A percentile compares a stretch with the other conserved stretches of the same genome.
Conservation (phyloP, 352 stramenopile species). For the Pythium diclinum region DNA sequence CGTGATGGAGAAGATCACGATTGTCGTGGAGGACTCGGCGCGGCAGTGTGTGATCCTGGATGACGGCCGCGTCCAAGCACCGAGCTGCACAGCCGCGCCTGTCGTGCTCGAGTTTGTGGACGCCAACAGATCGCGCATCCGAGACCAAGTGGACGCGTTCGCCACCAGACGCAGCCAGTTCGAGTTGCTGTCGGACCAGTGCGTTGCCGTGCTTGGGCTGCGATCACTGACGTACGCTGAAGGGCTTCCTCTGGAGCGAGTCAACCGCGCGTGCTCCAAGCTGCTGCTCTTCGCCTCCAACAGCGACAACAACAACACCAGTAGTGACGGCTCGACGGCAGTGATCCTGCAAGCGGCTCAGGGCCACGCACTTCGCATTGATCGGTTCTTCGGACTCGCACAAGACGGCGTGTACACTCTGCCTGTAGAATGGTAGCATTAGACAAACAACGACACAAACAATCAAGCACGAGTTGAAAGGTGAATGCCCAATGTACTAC, state of each 20-base stretch:
- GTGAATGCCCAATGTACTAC: slow-evolving; percentile 27
- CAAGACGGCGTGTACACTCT: slow-evolving; percentile 26
- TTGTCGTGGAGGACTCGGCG: slow-evolving; percentile 47
- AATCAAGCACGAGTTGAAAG: slow-evolving; percentile 4
- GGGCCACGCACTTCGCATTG: slow-evolving; percentile 15
- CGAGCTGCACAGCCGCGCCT: slow-evolving; percentile 20
- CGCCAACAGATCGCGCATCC: slow-evolving; percentile 12
- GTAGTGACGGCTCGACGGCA: not conserved
- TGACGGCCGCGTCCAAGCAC: slow-evolving; percentile 39
- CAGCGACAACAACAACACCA: slow-evolving; percentile 28
- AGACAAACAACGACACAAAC: not conserved
- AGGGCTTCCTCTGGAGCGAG: slow-evolving; percentile 30
- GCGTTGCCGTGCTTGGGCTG: slow-evolving; percentile 33
- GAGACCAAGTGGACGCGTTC: slow-evolving; percentile 5
- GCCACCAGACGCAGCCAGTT: slow-evolving; percentile 28
- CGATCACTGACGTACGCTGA: slow-evolving; percentile 34
- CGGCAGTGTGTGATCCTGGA: slow-evolving; percentile 41
- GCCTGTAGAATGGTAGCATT: slow-evolving; percentile 12
- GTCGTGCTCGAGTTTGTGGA: slow-evolving; percentile 26
- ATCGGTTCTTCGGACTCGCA: slow-evolving; percentile 22
- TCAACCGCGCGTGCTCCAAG: slow-evolving; percentile 21
- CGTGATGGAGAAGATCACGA: slow-evolving; percentile 35
- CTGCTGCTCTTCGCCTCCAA: slow-evolving; percentile 32
- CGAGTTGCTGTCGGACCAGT: slow-evolving; percentile 32
- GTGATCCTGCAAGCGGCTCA: not conserved